phyloP scores from a whole-genome alignment of 148 eudicot genomes.

The Camellia lanceoleosa region DNA sequence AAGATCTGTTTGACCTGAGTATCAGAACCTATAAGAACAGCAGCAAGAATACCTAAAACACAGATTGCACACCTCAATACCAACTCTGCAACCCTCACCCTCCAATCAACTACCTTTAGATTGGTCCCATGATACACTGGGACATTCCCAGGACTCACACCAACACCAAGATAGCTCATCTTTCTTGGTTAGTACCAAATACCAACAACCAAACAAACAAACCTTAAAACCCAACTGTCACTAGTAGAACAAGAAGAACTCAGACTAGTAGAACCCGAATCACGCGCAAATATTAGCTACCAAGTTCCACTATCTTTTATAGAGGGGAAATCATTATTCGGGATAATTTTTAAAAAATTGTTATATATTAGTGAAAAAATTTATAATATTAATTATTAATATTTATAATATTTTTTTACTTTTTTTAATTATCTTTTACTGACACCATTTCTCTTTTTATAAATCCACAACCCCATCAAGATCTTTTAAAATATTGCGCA shows the following conservation, averaged over 20 bases:
- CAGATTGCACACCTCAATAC: conserved; percentile 59
- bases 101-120: conserved; percentile 49
- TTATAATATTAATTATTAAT: too few relatives aligned
- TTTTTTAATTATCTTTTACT: too few relatives aligned
- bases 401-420: too few relatives aligned
- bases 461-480: too few relatives aligned
- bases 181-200: background rate
- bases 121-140: conserved; percentile 53
- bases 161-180: conserved; percentile 61
- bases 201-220: background rate
- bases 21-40: conserved; percentile 59
- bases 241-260: too few relatives aligned
- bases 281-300: conserved; percentile 13
- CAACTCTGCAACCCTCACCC: conserved; percentile 65
- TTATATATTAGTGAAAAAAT: too few relatives aligned
- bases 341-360: background rate
- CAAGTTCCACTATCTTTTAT: conserved; percentile 22
- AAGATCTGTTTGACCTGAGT: conserved; percentile 69
- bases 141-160: conserved; percentile 68
- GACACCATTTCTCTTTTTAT: too few relatives aligned
- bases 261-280: too few relatives aligned
- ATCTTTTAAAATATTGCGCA: too few relatives aligned
- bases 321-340: conserved; percentile 9
- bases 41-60: conserved; percentile 57
- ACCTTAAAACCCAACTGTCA: background rate